A percentile compares a stretch with the other conserved stretches of the same genome.
phyloP scores from a whole-genome alignment of 2,329 filamentous ascomycete species.

The Fusarium ambrosium region DNA sequence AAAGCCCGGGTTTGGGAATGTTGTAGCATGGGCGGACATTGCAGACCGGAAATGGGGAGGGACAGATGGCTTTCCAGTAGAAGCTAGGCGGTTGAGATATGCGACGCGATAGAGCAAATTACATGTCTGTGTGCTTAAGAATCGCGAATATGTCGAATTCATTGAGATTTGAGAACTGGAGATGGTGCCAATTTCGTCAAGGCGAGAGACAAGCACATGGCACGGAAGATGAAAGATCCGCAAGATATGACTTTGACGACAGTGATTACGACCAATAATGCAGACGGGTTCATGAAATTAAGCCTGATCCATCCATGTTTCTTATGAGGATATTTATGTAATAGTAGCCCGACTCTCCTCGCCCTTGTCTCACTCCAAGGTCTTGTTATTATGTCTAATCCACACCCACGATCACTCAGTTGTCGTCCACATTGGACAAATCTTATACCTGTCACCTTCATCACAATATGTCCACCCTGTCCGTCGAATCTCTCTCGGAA shows the following conservation, averaged over 20 bases:
- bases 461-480: background rate
- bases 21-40: background rate
- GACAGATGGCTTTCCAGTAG: background rate
- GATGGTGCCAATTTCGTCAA: background rate
- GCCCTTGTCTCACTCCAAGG: background rate
- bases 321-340: background rate
- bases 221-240: background rate
- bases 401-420: background rate
- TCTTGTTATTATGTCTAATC: background rate
- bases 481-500: background rate
- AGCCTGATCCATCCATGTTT: background rate
- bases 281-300: background rate
- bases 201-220: background rate
- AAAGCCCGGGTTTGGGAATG: background rate
- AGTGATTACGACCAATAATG: background rate
- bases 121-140: background rate
- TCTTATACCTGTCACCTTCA: too few relatives aligned
- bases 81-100: background rate
- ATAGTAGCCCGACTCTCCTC: background rate
- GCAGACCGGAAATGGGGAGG: background rate
- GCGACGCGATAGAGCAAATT: background rate
- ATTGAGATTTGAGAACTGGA: background rate
- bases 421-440: background rate
- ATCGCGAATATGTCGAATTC: background rate
- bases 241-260: background rate